Conservation (phyloP, 805 yeast genomes). For the Candida insectalens region DNA sequence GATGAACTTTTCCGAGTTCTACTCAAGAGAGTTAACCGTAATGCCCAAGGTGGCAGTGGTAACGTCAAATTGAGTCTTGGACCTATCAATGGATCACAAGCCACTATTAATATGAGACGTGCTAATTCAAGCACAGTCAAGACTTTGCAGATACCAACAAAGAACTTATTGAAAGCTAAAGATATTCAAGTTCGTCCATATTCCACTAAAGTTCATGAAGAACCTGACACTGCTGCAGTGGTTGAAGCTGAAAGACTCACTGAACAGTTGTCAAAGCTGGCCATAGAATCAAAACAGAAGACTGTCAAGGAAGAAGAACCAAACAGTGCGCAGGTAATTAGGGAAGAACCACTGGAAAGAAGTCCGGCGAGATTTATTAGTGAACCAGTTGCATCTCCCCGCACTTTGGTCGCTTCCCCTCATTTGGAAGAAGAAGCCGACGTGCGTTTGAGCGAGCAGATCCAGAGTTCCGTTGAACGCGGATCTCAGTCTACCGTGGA, state of each 20-base stretch:
- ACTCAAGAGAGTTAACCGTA: slow-evolving; percentile 13
- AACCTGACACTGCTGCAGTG: slow-evolving; percentile 6
- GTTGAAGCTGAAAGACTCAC: slow-evolving; percentile 9
- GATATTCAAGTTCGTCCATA: slow-evolving; percentile 3
- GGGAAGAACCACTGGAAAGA: too few relatives aligned
- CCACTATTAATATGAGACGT: slow-evolving; percentile 19
- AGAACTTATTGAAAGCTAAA: slow-evolving; percentile 1
- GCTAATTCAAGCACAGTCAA: slow-evolving; percentile 19
- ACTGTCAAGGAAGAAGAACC: background rate
- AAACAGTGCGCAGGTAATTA: too few relatives aligned
- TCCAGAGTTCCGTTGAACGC: slow-evolving; percentile 1
- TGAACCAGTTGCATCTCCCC: slow-evolving; percentile 3
- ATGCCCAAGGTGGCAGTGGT: slow-evolving; percentile 20
- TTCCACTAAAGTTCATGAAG: slow-evolving; percentile 7
- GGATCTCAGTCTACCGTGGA: slow-evolving; percentile 12
- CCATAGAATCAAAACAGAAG: slow-evolving; percentile 1
- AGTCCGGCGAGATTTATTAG: too few relatives aligned
- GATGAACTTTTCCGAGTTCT: slow-evolving; percentile 9
- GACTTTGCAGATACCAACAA: slow-evolving; percentile 15
- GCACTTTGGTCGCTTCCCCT: slow-evolving; percentile 1
- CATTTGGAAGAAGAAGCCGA: background rate
- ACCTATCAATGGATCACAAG: slow-evolving; percentile 10
- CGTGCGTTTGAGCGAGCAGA: background rate
- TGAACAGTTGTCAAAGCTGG: slow-evolving; percentile 9
- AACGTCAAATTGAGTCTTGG: slow-evolving; percentile 20